phyloP scores from a whole-genome alignment of 2,329 filamentous ascomycete genomes.

The Monilinia laxa region DNA sequence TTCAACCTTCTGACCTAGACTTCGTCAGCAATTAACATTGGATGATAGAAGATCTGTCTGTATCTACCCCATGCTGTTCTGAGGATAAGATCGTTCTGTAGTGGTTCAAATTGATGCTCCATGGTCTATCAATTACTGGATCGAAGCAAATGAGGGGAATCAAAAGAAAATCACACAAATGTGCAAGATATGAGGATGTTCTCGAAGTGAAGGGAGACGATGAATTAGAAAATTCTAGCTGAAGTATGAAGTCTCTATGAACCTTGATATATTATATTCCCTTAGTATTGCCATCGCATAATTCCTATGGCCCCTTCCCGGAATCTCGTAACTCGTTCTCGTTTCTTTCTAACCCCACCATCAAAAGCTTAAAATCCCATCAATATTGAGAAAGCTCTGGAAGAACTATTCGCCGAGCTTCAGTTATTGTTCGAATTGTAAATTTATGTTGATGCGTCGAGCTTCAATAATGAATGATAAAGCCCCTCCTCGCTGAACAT shows the following conservation, averaged over 20 bases:
- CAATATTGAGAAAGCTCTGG: not conserved
- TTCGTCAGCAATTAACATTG: constrained; percentile 25
- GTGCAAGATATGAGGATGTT: not conserved
- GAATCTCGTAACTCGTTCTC: not conserved
- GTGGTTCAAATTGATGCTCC: constrained; percentile 71
- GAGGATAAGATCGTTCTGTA: constrained; percentile 91
- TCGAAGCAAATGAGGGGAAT: constrained; percentile 1
- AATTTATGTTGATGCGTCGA: not conserved
- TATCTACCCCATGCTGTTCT: constrained; percentile 78
- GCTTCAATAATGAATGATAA: not conserved
- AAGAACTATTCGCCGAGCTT: constrained; percentile 9
- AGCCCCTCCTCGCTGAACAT: not conserved
- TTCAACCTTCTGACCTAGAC: constrained; percentile 80
- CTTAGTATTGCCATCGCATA: too few species aligned
- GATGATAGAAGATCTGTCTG: not conserved
- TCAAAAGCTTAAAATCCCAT: not conserved
- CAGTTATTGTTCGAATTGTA: not conserved
- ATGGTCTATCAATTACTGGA: constrained; percentile 45
- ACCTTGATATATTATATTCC: not conserved
- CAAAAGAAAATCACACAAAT: not conserved
- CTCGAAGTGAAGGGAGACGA: not conserved
- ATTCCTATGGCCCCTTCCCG: too few species aligned
- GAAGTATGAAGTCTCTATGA: constrained; percentile 9
- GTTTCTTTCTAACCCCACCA: constrained; percentile 2
- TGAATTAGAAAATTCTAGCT: not conserved